Base-by-base conservation (phyloP, 2,329 filamentous ascomycete genomes). In the Monosporascus sp. region DNA sequence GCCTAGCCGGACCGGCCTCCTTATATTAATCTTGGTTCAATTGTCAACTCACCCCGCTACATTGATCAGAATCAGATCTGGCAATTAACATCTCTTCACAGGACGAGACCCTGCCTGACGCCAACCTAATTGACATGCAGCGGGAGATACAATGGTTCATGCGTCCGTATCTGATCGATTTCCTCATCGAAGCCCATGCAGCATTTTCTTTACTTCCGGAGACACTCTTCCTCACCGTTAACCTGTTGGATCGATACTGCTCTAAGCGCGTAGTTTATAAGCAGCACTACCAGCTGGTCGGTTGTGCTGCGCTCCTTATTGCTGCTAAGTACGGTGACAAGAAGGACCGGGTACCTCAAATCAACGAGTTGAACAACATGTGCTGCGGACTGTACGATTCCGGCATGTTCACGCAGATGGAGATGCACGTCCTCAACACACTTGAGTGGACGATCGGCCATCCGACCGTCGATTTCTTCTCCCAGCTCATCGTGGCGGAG, bases 81-180 rank as follows among this genome's bases (percentile, higher is more conserved):
- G 20, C 41, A 44, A 44, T 44, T 65, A 45, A 64, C 55, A 27
- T 14, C n/a, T 24, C 1, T 20, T 44, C 8, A 48, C 50, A 83
- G 81, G 82, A 87, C 66, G 88, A 95, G 74, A 97, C 94, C 27
- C 79, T 97, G 60, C 90, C 94, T 51, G 94, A 99, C 72, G 93
- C 96, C 70, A 93, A 93, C 71, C 91, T 95, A 37, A 99, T 99
- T 71, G 94, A 99, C 72, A 97, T 97, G 73, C 94, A 99, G 74
- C 91, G 92, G 61, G 94, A 99, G 80, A 97, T 99, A 59, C 91
- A 97, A 70, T 99, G 94, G 94, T 97, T 95, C 75, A 99, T 99
- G 94, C 81, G 94, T 65, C 94, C 94, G 0, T 97, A 97, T 72
- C 86, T 99, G 37, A 89, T 99, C 69, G 94, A 99, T 77, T 99